These are phyloP conservation scores for Leersia perrieri DNA, from an alignment of 176 grass and related monocot genomes.

Conservation along the genomic window DNA sequence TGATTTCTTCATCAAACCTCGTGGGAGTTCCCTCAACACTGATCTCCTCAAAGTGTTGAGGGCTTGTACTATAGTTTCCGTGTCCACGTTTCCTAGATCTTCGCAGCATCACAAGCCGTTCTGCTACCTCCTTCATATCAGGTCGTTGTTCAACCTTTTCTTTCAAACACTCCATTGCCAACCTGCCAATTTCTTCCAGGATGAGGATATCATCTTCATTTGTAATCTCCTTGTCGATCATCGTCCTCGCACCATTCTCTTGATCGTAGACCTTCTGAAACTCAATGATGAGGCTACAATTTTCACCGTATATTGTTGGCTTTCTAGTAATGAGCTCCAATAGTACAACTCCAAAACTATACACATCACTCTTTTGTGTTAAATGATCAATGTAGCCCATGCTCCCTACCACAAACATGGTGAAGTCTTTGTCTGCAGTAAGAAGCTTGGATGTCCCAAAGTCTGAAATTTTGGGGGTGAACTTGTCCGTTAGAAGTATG, in stretches of 20 bases:
- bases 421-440: not conserved
- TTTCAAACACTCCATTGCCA: not conserved
- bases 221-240: not conserved
- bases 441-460: not conserved
- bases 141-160: not conserved
- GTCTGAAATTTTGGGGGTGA: not conserved
- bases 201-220: not conserved
- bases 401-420: not conserved
- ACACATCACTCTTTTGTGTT: constrained; percentile 12
- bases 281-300: not conserved
- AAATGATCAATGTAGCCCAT: not conserved
- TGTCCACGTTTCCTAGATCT: not conserved
- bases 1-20: not conserved
- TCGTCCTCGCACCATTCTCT: not conserved
- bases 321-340: constrained; percentile 6
- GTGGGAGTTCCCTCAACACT: not conserved
- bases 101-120: not conserved
- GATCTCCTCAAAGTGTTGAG: not conserved
- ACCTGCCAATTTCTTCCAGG: not conserved
- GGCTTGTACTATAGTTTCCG: not conserved
- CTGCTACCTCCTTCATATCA: constrained; percentile 7
- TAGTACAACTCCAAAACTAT: not conserved
- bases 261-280: not conserved
- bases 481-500: constrained; percentile 15
- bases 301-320: not conserved